These are phyloP conservation scores for Voacanga thouarsii DNA, from an alignment of 257 asterid species.

Conservation along the genomic window DNA sequence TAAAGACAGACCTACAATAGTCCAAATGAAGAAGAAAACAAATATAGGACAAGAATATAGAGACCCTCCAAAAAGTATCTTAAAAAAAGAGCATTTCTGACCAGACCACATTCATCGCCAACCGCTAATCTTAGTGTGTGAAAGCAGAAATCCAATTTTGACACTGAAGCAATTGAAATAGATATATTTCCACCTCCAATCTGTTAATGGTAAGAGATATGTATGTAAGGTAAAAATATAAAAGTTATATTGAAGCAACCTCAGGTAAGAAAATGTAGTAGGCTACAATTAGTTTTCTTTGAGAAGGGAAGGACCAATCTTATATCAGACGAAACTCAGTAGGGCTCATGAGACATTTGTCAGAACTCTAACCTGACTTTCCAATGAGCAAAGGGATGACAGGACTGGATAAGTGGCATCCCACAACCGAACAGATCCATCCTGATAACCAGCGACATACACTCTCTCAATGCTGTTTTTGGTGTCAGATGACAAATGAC, in stretches of 20 bases:
- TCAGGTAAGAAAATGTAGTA: background rate
- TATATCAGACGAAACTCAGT: background rate
- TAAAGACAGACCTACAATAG: conserved; percentile 59
- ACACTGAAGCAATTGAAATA: conserved; percentile 54
- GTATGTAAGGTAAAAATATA: background rate
- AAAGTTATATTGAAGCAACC: background rate
- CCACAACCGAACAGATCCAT: conserved; percentile 90
- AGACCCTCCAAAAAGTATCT: conserved; percentile 18
- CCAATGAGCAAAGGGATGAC: conserved; percentile 48
- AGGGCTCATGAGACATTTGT: conserved; percentile 3
- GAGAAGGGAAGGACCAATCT: background rate
- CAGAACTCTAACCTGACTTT: conserved; percentile 50
- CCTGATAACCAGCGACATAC: conserved; percentile 74
- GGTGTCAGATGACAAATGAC: conserved; percentile 46
- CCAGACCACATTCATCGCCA: conserved; percentile 85
- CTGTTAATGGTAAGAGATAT: conserved; percentile 46
- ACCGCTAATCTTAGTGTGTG: conserved; percentile 68
- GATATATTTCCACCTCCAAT: conserved; percentile 37
- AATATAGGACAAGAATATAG: conserved; percentile 14
- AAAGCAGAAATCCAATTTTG: conserved; percentile 60
- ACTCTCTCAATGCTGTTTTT: conserved; percentile 49
- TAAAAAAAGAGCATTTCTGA: conserved; percentile 41
- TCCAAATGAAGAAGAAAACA: conserved; percentile 25
- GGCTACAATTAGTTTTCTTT: background rate
- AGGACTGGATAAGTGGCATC: conserved; percentile 82